Base-by-base conservation (phyloP, 257 asterid genomes). In the Echites panduratus region DNA sequence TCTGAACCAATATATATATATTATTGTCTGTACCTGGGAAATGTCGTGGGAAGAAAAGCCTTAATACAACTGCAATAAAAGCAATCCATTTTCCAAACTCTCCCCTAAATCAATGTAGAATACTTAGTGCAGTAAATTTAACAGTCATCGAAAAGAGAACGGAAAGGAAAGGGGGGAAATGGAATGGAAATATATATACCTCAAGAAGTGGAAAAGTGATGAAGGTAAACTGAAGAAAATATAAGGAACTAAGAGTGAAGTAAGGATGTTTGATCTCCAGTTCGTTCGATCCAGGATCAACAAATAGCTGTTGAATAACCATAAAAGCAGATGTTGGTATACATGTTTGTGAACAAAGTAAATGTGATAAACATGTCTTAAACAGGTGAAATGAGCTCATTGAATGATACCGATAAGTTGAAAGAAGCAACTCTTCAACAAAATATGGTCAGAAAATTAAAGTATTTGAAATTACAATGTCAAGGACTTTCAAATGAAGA, bases 41-140 rank as follows among this genome's bases (percentile, higher is more conserved):
- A 84, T 90, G 97, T 17, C 96, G 85, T 2, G 97, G 98, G 81
- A 90, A 95, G 91, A 95, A 95, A 56, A 92, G 98, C 86, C 96
- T 89, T 19, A 92, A 78, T 2, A 92, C 94, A 4, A 95, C 98
- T 14, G 98, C 96, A 27, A 90, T 56, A 71, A 95, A 79, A 29
- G 97, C 96, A 62, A 90, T 82, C 99, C 98, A 95, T 59, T 79
- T 86, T 14, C 99, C 99, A 7, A 89, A 95, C 64, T 95, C 96
- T 43, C 97, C 98, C 88, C 99, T 93, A 52, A 74, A 65, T 40
- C 54, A 66, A 56, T n/a, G 27, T 66, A 35, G 41, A 64, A 32
- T 26, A 67, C 27, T 19, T 53, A 53, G 63, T 40, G 61, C 65
- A 78, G 56, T 38, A 47, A 27, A 26, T n/a, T n/a, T n/a, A n/a